Evolutionary conservation across 306 rosid species (phyloP).

Genomic region (Dryas octopetala): DNA sequence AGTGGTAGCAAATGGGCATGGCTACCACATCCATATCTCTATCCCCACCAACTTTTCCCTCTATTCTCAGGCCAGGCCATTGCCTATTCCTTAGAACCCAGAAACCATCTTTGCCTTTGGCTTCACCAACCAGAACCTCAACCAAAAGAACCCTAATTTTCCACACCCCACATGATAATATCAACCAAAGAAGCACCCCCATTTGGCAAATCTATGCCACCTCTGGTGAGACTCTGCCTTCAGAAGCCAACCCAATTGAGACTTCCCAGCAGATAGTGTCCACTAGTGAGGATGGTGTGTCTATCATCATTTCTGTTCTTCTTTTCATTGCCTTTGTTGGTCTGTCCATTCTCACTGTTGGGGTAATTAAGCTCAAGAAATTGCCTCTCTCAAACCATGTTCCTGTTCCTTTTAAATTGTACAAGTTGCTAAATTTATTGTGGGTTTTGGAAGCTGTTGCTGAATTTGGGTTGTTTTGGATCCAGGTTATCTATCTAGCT

Average conservation of each 20-base stretch:
- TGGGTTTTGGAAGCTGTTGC: not conserved
- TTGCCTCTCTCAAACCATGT: not conserved
- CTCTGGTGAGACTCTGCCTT: constrained; percentile 39
- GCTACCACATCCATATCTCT: constrained; percentile 44
- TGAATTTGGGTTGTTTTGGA: not conserved
- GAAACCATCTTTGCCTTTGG: constrained; percentile 19
- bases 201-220: constrained; percentile 36
- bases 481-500: constrained; percentile 74
- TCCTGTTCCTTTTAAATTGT: not conserved
- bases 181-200: constrained; percentile 18
- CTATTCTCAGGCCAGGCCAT: constrained; percentile 29
- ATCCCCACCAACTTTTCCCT: constrained; percentile 43
- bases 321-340: constrained; percentile 74
- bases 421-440: not conserved
- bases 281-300: constrained; percentile 38
- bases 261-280: constrained; percentile 51
- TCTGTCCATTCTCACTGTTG: constrained; percentile 65
- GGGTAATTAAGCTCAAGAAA: constrained; percentile 44
- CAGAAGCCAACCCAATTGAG: constrained; percentile 43
- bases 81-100: constrained; percentile 20
- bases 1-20: constrained; percentile 58
- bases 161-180: constrained; percentile 23
- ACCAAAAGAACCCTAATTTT: constrained; percentile 24
- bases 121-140: constrained; percentile 21
- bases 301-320: constrained; percentile 53